Evolutionary conservation across 2,329 filamentous ascomycete genomes (phyloP), one percentile per base, ranked within the genome.

Genomic region (Xylariomycetidae sp.): DNA sequence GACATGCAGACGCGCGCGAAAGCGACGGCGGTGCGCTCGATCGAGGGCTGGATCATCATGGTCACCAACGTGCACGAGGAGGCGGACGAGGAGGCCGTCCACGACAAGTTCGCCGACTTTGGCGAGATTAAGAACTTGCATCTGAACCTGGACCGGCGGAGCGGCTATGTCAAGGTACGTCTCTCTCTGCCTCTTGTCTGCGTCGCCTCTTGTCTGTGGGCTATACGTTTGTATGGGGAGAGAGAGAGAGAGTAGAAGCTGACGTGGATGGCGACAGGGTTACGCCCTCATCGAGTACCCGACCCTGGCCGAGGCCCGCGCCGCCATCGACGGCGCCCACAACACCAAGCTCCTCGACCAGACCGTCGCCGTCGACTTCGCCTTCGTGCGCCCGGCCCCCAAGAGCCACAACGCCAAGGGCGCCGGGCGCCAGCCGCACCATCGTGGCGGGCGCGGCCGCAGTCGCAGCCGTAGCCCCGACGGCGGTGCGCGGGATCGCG

Each of bases 31-130:
- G 85, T 92, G 39, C 84, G 85, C 50, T 88, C 82, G 35, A 89
- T 92, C 54, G 85, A 92, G 63, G 85, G 86, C 48, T 92, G 86
- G 86, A 92, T 92, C 60, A 70, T 92, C 52, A 79, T 87, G 43
- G 85, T 85, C 46, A 89, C 85, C 32, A 92, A 92, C 53, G 82
- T 92, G 20, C 85, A 92, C 64, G 85, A 92, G 56, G 85, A 92
- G 60, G 84, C 85, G 31, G 83, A 82, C 48, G 85, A 92, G 63
- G 85, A 92, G 65, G 80, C 85, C 28, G 59, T 92, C 36, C 82
- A 83, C 52, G 86, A 92, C 58, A 72, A 79, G 58, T 92, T 92
- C 58, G 82, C 78, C 52, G 85, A 92, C 50, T 92, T 74, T 54
- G 86, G 86, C 49, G 83, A 90, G 62, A 86, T 92, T 53, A 88